These are phyloP conservation scores for Salmacisia buchloeana DNA, from an alignment of 1,284 basidiomycete species.

Conservation along the genomic window DNA sequence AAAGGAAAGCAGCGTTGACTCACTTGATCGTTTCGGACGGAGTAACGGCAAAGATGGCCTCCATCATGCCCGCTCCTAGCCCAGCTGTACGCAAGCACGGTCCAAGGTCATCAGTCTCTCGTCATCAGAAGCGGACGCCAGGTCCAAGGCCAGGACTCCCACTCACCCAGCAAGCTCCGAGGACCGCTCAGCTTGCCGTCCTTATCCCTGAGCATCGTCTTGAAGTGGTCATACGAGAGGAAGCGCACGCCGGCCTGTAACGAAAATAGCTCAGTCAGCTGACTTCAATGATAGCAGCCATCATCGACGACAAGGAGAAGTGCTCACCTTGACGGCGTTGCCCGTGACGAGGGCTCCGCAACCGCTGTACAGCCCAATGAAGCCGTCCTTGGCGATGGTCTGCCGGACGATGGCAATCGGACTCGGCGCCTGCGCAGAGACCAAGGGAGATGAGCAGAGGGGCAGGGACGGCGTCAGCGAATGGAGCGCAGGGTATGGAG, in stretches of 20 bases:
- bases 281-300: no score
- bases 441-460: background rate
- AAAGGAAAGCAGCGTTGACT: background rate
- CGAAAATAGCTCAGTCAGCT: no score
- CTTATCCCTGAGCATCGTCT: constrained; percentile 70
- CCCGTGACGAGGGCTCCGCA: constrained; percentile 44
- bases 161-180: constrained; percentile 8
- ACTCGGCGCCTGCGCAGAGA: constrained; percentile 40
- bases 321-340: constrained; percentile 42
- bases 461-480: background rate
- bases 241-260: constrained; percentile 79
- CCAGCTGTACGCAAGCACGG: constrained; percentile 61
- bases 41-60: constrained; percentile 90
- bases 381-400: constrained; percentile 48
- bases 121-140: background rate
- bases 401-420: constrained; percentile 48
- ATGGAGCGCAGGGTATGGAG: background rate
- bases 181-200: constrained; percentile 13
- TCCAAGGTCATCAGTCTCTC: constrained; percentile 26
- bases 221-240: constrained; percentile 89
- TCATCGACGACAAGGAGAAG: no score
- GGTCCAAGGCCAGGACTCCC: background rate
- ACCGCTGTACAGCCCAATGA: constrained; percentile 49
- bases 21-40: constrained; percentile 96
- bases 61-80: constrained; percentile 86